Base-by-base conservation (phyloP, 176 grass and related monocot species). In the Eleusine coracana region DNA sequence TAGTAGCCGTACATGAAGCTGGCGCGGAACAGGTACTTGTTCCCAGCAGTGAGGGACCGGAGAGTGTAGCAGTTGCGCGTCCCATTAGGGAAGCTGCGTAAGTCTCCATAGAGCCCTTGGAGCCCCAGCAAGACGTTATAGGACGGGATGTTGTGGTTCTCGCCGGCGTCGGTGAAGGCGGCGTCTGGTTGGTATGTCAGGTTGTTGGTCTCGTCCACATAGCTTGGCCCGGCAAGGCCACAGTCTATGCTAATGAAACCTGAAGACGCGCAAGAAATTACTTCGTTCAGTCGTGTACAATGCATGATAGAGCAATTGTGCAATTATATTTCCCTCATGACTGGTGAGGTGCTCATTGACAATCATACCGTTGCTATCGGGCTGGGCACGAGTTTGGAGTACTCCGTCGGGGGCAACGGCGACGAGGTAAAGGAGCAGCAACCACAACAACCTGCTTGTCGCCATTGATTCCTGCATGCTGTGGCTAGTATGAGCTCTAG, bases 161-260 rank as follows among this genome's bases (percentile, higher is more conserved):
- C 23, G 10, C 93, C 93, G 25, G 74, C 70, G 55, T 92, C 85
- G 29, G 59, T 85, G 72, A 80, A 94, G 59, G 70, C 86, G 44
- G 68, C 62, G 55, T 92, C 91, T 2, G 84, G 82, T 15, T 23
- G 20, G 64, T 87, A 87, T 7, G 62, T 20, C 0, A 92, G 42
- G 55, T 77, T 82, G 8, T 80, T 92, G 44, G 14, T 48, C 28
- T 34, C 36, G 68, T 89, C 91, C 17, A 42, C 38, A 48, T 85
- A 89, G 37, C 80, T 69, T 3, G 83, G 72, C 17, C 46, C 64
- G 15, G 80, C 28, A 3, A 87, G 59, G 41, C 91, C 91, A 1
- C 91, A 92, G 75, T 90, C 91, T 12, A 93, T 88, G 82, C 82
- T 93, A 12, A 93, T 83, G 74, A 90, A 93, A 45, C 88, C 89